phyloP scores from a whole-genome alignment of 2,329 filamentous ascomycete species.

The Fusarium humuli region DNA sequence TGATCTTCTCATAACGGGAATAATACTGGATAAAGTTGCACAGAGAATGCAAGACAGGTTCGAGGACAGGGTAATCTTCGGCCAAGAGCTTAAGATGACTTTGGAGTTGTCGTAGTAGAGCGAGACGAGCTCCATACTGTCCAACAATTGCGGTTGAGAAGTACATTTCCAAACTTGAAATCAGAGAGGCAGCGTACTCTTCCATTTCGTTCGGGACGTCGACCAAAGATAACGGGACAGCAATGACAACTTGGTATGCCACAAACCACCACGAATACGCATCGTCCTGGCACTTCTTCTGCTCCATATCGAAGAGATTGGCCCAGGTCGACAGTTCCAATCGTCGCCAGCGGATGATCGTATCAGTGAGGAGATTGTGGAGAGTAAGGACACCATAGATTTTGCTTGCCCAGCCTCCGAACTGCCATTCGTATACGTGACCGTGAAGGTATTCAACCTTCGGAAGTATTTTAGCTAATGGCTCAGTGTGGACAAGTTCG shows the following conservation, averaged over 20 bases:
- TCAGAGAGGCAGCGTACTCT: constrained; percentile 73
- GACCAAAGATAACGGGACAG: constrained; percentile 75
- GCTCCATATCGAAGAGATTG: constrained; percentile 86
- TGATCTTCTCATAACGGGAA: constrained; percentile 73
- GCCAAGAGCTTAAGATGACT: constrained; percentile 73
- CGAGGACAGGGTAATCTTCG: constrained; percentile 68
- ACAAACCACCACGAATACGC: constrained; percentile 96
- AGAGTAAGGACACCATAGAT: constrained; percentile 76
- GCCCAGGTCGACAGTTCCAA: constrained; percentile 94
- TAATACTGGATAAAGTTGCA: constrained; percentile 83
- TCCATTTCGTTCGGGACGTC: constrained; percentile 69
- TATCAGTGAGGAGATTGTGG: constrained; percentile 81
- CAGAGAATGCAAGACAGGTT: constrained; percentile 72
- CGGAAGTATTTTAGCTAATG: constrained; percentile 85
- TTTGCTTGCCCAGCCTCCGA: constrained; percentile 83
- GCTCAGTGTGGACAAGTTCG: constrained; percentile 80
- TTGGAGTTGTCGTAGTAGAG: constrained; percentile 73
- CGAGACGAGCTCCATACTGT: constrained; percentile 79
- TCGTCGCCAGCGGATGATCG: constrained; percentile 89
- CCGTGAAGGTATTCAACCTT: constrained; percentile 89
- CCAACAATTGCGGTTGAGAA: constrained; percentile 83
- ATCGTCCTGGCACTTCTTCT: constrained; percentile 77
- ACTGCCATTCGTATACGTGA: constrained; percentile 93
- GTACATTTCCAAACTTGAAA: constrained; percentile 83
- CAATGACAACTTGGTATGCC: constrained; percentile 89